phyloP scores from a whole-genome alignment of 352 stramenopile species.

The Phytophthora tubulina region DNA sequence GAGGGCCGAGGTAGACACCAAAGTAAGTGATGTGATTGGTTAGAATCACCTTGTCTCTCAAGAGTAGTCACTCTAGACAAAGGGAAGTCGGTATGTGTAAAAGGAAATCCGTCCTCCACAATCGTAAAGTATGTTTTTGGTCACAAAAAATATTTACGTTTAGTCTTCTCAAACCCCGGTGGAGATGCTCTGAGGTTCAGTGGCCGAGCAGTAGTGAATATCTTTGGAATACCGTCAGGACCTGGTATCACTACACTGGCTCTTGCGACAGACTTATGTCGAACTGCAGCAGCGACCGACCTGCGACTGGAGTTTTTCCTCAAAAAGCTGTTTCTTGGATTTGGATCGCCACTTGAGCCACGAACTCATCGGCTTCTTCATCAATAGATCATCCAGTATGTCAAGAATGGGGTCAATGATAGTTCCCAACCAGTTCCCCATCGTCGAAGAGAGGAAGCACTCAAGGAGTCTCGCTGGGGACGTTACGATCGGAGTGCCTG shows the following conservation, averaged over 20 bases:
- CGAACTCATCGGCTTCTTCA: background rate
- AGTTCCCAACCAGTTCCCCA: conserved; percentile 29
- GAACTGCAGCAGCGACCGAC: conserved; percentile 22
- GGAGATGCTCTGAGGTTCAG: conserved; percentile 41
- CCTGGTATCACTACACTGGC: conserved; percentile 25
- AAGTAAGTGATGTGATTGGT: too few species aligned
- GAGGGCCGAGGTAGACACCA: too few species aligned
- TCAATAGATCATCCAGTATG: conserved; percentile 15
- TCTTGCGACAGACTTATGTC: conserved; percentile 38
- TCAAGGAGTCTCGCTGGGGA: background rate
- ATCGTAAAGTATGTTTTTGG: too few species aligned
- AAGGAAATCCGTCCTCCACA: too few species aligned
- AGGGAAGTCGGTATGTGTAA: too few species aligned
- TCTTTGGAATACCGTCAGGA: conserved; percentile 38
- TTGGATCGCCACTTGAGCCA: conserved; percentile 30
- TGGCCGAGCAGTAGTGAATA: conserved; percentile 61
- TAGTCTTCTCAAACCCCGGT: too few species aligned
- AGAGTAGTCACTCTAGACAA: too few species aligned
- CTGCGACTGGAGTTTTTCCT: conserved; percentile 38
- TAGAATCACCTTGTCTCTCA: too few species aligned
- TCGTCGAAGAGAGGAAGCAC: background rate
- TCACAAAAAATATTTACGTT: too few species aligned
- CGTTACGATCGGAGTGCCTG: background rate
- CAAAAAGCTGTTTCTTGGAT: conserved; percentile 38
- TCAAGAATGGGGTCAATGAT: conserved; percentile 18